phyloP scores from a whole-genome alignment of 768 basidiomycete genomes.

The Neoboletus brunneissimus region DNA sequence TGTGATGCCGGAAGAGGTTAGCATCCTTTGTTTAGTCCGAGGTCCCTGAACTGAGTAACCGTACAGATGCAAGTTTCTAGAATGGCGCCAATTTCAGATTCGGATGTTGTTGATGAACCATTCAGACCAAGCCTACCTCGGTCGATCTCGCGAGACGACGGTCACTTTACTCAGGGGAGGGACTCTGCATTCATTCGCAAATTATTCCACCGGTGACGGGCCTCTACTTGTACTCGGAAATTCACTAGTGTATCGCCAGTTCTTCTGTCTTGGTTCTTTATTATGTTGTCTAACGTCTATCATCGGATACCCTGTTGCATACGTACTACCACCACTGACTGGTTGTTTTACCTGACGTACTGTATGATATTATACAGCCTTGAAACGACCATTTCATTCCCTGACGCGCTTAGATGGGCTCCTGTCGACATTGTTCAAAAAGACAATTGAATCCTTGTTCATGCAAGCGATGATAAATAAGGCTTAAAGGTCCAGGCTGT shows the following conservation, averaged over 20 bases:
- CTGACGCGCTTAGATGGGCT: background rate
- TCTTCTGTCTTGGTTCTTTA: conserved; percentile 26
- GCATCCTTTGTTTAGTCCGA: conserved; percentile 14
- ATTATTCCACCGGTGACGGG: conserved; percentile 44
- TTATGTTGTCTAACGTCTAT: conserved; percentile 27
- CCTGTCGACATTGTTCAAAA: conserved; percentile 7
- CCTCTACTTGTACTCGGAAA: conserved; percentile 19
- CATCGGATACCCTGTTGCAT: conserved; percentile 37
- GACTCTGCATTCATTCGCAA: conserved; percentile 50
- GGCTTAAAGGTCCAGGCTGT: too few relatives aligned
- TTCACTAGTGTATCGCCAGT: conserved; percentile 29
- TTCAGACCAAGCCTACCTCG: conserved; percentile 32
- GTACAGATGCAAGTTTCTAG: conserved; percentile 64
- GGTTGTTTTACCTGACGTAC: conserved; percentile 24
- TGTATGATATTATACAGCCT: conserved; percentile 25
- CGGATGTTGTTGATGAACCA: conserved; percentile 42
- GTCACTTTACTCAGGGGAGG: conserved; percentile 32
- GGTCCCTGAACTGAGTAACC: conserved; percentile 1
- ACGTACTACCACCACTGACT: conserved; percentile 34
- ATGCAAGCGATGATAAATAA: background rate
- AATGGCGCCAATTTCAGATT: conserved; percentile 50
- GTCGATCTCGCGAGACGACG: conserved; percentile 32
- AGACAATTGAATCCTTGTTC: conserved; percentile 5
- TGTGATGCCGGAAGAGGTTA: conserved; percentile 71
- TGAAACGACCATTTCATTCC: background rate